Evolutionary conservation across 75 land plant species (phyloP), one percentile per base, ranked within the genome.

Genomic region (Selaginella moellendorffii): DNA sequence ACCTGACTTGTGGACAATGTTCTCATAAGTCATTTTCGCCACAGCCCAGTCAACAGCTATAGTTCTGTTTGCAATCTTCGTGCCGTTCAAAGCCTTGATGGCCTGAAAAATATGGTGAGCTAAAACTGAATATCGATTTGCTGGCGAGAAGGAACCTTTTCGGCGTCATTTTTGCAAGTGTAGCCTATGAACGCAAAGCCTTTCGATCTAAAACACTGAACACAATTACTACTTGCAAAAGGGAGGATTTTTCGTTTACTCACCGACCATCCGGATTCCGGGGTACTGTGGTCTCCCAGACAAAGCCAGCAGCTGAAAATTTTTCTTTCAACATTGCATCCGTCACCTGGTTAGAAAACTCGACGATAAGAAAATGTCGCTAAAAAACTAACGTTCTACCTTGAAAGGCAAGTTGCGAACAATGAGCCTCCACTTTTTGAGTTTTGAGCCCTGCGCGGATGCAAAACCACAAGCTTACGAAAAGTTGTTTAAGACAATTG

Each of bases 31-130:
- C 56, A 74, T 83, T 71, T 86, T 90, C 31, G 83, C 76, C 69
- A 95, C 78, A 59, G 97, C 87, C 99, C 99, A 95, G 36, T 95
- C 99, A 68, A 95, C 99, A 66, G 99, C 99, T 30, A 95, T 69
- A 1, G 88, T 65, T 66, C 99, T 83, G 59, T 84, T 80, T 26
- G 77, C 68, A 72, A 95, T 60, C 14, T 56, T 60, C 71, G 73
- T 73, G 31, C 97, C 99, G 77, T 95, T 95, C 36, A 86, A 65
- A 31, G 63, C 81, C 59, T 67, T 65, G 25, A 95, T 95, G 0
- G 99, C 99, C 99, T 95, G 75, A 0, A n/a, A n/a, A n/a, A n/a
- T n/a, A n/a, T n/a, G n/a, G n/a, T n/a, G n/a, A n/a, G n/a, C n/a
- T n/a, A n/a, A n/a, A n/a, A n/a, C n/a, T n/a, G n/a, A n/a, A n/a